Evolutionary conservation across 2,329 filamentous ascomycete species (phyloP), one percentile per base, ranked within the genome.

Genomic region (Dactylellina drechsleri): DNA sequence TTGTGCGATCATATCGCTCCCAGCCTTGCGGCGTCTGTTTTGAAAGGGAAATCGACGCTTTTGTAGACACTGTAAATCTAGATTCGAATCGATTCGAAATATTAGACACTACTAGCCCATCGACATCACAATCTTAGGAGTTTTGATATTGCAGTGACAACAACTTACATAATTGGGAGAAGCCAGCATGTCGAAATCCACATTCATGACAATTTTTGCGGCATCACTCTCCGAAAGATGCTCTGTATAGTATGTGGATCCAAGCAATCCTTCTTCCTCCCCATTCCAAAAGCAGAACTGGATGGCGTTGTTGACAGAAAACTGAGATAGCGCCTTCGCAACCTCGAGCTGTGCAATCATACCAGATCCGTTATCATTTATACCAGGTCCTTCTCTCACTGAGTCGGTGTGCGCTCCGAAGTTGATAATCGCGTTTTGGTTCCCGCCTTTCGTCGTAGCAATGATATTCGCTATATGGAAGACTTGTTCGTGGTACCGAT

Each of bases 141-240:
- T 2, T 23, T 23, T 4, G 23, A 6, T 7, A 28, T 12, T 28
- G 23, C 4, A 16, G 13, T 2, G 1, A n/a, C 52, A 54, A 36
- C 5, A 36, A 62, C 60, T 52, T 53, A 81, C 84, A 77, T 85
- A 88, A 82, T 88, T 88, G 18, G 86, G 86, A 1, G 84, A 86
- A 1, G 85, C 85, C 78, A 90, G 88, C 89, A 90, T 91, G 81
- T 91, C 89, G 79, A 88, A 89, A 82, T 91, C 89, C 80, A 90
- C 85, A 82, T 89, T 88, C 31, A 90, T 86, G 4, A 85, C 84
- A 79, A 91, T 87, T 81, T 87, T 88, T 73, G 86, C 82, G 16
- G 85, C 83, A 74, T 88, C 86, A 0, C 80, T 79, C 0, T 82
- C 79, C 18, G 82, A 79, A 3, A 86, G 82, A 28, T 83, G 81